Evolutionary conservation across 352 stramenopile species (phyloP).

Genomic region (Aphanomyces cochlioides): DNA sequence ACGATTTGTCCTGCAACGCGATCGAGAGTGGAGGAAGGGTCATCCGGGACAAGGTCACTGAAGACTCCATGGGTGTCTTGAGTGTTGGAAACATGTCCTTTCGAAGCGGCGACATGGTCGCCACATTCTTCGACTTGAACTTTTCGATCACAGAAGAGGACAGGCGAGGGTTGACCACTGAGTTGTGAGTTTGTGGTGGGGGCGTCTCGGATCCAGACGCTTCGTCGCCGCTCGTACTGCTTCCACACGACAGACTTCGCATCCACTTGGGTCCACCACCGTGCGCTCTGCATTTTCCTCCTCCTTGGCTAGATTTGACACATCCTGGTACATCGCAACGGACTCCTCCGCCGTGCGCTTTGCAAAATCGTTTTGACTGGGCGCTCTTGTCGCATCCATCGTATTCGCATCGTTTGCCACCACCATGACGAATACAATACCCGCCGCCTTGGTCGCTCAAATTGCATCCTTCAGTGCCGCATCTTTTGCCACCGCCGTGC

Average conservation of each 20-base stretch:
- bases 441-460: slow-evolving; percentile 81
- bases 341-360: slow-evolving; percentile 73
- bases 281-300: slow-evolving; percentile 75
- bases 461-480: slow-evolving; percentile 64
- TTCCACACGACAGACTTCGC: neutral
- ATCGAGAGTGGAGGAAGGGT: slow-evolving; percentile 15
- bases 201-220: neutral
- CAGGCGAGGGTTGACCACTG: neutral
- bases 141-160: slow-evolving; percentile 23
- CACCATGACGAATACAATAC: slow-evolving; percentile 76
- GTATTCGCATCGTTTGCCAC: slow-evolving; percentile 65
- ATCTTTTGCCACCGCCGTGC: slow-evolving; percentile 75
- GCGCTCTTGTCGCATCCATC: slow-evolving; percentile 79
- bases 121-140: slow-evolving; percentile 22
- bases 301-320: slow-evolving; percentile 76
- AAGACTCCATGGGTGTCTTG: slow-evolving; percentile 18
- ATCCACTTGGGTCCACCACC: slow-evolving; percentile 21
- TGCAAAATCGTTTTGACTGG: slow-evolving; percentile 75
- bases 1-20: neutral
- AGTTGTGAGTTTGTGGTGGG: neutral
- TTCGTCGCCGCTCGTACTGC: neutral
- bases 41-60: neutral
- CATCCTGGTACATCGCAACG: slow-evolving; percentile 69
- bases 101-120: slow-evolving; percentile 15
- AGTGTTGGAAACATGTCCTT: slow-evolving; percentile 15